Evolutionary conservation across 2,329 filamentous ascomycete genomes (phyloP).

Genomic region (Didymella segeticola): DNA sequence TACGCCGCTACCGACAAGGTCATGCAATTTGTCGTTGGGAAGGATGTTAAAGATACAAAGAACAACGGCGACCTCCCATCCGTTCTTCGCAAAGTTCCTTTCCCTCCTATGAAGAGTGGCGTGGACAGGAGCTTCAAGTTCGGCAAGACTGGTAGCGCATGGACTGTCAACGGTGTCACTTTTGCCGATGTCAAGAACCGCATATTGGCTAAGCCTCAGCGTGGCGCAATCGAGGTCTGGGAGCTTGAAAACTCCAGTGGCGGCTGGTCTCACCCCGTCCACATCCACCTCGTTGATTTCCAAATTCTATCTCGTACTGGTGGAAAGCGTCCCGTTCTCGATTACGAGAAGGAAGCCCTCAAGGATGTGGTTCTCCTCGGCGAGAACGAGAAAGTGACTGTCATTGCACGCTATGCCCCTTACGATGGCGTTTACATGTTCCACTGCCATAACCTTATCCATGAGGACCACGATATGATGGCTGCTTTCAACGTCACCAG

Average conservation of each 20-base stretch:
- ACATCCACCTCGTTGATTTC: constrained; percentile 67
- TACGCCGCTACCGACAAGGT: constrained; percentile 57
- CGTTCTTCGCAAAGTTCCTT: constrained; percentile 40
- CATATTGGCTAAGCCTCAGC: constrained; percentile 44
- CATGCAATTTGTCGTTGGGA: constrained; percentile 56
- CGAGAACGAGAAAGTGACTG: constrained; percentile 52
- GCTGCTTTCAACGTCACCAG: constrained; percentile 53
- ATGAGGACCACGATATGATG: constrained; percentile 57
- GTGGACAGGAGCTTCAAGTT: constrained; percentile 47
- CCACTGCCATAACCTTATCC: constrained; percentile 56
- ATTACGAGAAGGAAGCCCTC: constrained; percentile 62
- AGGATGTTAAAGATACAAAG: constrained; percentile 25
- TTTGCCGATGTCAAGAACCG: constrained; percentile 47
- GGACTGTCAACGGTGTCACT: constrained; percentile 50
- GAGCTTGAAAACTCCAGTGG: constrained; percentile 56
- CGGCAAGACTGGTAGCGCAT: constrained; percentile 33
- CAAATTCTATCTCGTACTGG: constrained; percentile 59
- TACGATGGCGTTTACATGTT: constrained; percentile 61
- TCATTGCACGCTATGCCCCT: constrained; percentile 43
- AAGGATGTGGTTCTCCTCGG: constrained; percentile 66
- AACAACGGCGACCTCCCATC: constrained; percentile 40
- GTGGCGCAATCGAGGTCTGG: constrained; percentile 49
- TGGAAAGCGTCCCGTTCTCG: constrained; percentile 51
- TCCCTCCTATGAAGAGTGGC: constrained; percentile 38
- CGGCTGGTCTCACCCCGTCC: constrained; percentile 61